Percentiles rank a stretch among this genome's conserved stretches.
Evolutionary conservation across 345 rosid species (phyloP).

Genomic region (Populus simonii): DNA sequence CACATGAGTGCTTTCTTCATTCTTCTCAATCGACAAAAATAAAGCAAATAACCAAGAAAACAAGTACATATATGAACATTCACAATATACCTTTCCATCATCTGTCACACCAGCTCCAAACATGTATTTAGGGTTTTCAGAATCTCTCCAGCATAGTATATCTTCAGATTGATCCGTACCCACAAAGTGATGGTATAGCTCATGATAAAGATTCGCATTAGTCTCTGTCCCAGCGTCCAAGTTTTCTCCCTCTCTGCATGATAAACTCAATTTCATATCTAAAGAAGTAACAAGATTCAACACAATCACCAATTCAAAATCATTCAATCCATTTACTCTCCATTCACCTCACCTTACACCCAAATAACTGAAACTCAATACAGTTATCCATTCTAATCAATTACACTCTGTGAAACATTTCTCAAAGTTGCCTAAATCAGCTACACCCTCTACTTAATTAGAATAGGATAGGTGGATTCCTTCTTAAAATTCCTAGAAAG

Average conservation of each 20-base stretch:
- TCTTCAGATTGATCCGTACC: slow-evolving; percentile 80
- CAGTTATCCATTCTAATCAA: neutral
- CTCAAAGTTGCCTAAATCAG: too few relatives aligned
- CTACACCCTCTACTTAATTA: too few relatives aligned
- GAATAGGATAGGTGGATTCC: too few relatives aligned
- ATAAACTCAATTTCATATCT: neutral
- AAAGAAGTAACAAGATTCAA: neutral
- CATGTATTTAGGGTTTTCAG: slow-evolving; percentile 63
- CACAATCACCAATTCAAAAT: neutral
- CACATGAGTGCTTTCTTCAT: neutral
- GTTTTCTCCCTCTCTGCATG: slow-evolving; percentile 62
- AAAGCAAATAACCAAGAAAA: neutral
- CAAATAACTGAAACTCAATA: neutral
- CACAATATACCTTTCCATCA: slow-evolving; percentile 68
- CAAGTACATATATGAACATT: neutral
- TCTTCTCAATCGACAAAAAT: neutral
- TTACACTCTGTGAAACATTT: neutral
- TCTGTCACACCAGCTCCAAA: slow-evolving; percentile 59
- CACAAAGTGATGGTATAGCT: slow-evolving; percentile 71
- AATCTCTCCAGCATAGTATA: slow-evolving; percentile 86
- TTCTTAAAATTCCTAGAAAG: too few relatives aligned
- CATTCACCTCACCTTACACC: neutral
- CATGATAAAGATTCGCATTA: slow-evolving; percentile 66
- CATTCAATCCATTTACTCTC: too few relatives aligned
- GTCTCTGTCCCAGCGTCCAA: slow-evolving; percentile 96